Percentiles rank a stretch among this genome's conserved stretches.
Evolutionary conservation across 148 eudicot genomes (phyloP).

Genomic region (Dianthus caryophyllus): DNA sequence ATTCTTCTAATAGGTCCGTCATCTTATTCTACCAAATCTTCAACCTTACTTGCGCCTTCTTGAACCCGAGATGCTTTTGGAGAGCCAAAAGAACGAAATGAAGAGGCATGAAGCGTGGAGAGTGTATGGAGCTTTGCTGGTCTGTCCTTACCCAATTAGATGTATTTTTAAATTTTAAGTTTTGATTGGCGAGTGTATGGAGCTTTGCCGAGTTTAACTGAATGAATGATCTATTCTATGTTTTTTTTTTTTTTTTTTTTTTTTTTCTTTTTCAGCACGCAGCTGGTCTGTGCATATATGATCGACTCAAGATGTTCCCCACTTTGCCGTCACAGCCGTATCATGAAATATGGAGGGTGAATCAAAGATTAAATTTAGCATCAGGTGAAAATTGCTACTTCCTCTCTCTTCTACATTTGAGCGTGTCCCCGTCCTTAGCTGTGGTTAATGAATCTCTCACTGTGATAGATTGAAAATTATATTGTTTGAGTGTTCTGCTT

Average conservation of each 20-base stretch:
- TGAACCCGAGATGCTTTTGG: slow-evolving; percentile 67
- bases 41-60: slow-evolving; percentile 61
- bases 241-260: not conserved
- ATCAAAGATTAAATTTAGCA: slow-evolving; percentile 33
- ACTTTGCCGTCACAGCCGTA: slow-evolving; percentile 40
- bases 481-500: too few relatives aligned
- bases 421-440: not conserved
- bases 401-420: not conserved
- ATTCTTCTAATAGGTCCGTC: slow-evolving; percentile 49
- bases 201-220: not conserved
- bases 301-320: slow-evolving; percentile 57
- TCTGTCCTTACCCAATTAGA: slow-evolving; percentile 23
- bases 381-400: slow-evolving; percentile 32
- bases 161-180: not conserved
- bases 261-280: slow-evolving; percentile 46
- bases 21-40: slow-evolving; percentile 64
- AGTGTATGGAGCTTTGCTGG: slow-evolving; percentile 76
- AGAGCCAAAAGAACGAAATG: slow-evolving; percentile 60
- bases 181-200: not conserved
- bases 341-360: slow-evolving; percentile 35
- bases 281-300: slow-evolving; percentile 61
- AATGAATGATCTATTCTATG: not conserved
- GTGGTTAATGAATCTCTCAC: not conserved
- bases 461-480: too few relatives aligned
- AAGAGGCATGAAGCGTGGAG: slow-evolving; percentile 80